phyloP scores from a whole-genome alignment of 805 yeast species.

The Zygotorulaspora chibaensis region DNA sequence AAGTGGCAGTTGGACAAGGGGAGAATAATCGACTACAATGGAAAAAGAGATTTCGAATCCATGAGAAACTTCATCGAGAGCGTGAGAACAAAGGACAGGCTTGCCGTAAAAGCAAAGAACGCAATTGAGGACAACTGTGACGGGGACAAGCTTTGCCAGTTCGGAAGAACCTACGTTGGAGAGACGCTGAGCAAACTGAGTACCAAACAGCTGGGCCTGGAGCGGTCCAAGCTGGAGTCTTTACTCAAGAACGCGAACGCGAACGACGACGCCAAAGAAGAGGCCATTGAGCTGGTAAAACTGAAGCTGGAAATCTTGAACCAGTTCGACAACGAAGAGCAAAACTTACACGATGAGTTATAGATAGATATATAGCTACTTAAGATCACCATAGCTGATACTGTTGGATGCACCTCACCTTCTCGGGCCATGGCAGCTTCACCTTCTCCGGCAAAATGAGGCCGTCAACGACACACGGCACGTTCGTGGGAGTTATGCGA shows the following conservation, averaged over 20 bases:
- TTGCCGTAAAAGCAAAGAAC: slow-evolving; percentile 7
- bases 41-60: slow-evolving; percentile 45
- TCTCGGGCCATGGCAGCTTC: slow-evolving; percentile 63
- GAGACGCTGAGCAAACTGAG: slow-evolving; percentile 24
- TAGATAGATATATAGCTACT: not conserved
- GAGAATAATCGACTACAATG: slow-evolving; percentile 52
- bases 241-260: slow-evolving; percentile 19
- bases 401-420: slow-evolving; percentile 48
- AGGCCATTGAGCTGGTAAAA: slow-evolving; percentile 30
- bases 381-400: slow-evolving; percentile 35
- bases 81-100: slow-evolving; percentile 15
- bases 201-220: slow-evolving; percentile 35
- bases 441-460: slow-evolving; percentile 64
- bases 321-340: slow-evolving; percentile 1
- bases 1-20: slow-evolving; percentile 26
- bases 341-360: slow-evolving; percentile 9
- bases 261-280: slow-evolving; percentile 22
- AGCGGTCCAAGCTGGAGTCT: slow-evolving; percentile 32
- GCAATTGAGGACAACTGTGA: slow-evolving; percentile 37
- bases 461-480: slow-evolving; percentile 70
- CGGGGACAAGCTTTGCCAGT: slow-evolving; percentile 10
- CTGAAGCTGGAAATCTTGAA: slow-evolving; percentile 19
- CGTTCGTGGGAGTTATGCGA: slow-evolving; percentile 72
- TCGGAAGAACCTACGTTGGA: slow-evolving; percentile 16
- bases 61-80: slow-evolving; percentile 49